Base-by-base conservation (phyloP, 768 basidiomycete species). In the Wakefieldia striispora region DNA sequence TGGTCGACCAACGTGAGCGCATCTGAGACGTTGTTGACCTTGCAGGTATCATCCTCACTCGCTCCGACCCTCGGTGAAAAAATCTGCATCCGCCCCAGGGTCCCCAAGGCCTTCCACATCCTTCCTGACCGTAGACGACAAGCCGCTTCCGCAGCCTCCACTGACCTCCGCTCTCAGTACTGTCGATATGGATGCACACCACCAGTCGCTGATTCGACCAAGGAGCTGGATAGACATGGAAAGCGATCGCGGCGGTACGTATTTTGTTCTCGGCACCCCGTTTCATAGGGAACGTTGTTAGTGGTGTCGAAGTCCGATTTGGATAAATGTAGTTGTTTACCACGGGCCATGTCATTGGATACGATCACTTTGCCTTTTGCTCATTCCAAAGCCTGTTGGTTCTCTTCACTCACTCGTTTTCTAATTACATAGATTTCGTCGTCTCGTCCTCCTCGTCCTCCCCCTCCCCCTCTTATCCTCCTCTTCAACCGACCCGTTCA, bases 71-170 rank as follows among this genome's bases (percentile, higher is more conserved):
- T 50, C 55, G 6, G 45, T 49, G n/a, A 51, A 45, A 27, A 58
- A 57, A 49, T 54, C 65, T 12, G 60, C 54, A 0, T 68, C 63
- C 26, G 63, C 68, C 1, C 66, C 66, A 21, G 57, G 35, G 9
- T 67, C 64, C 1, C 64, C 63, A 13, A 54, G 33, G 21, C 55
- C 56, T 0, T 31, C 44, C 0, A 29, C 54, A 0, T 40, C 45
- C 21, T 61, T 52, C 29, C 34, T 62, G 12, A 11, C 48, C 50
- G 45, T 33, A 1, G 46, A 58, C 55, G 70, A 74, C 58, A 75
- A 75, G 47, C 70, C 72, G 1, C 66, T 76, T n/a, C 75, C 74
- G 8, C 63, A 67, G 14, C 68, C 74, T 19, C 67, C 69, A 23
- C 64, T 73, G 66, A 70, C 66, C 14, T 42, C 58, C 5, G 20